Percentiles rank a stretch among this genome's conserved stretches.
Conservation (phyloP, 2,329 filamentous ascomycete species). For the Lecanicillium sp. region DNA sequence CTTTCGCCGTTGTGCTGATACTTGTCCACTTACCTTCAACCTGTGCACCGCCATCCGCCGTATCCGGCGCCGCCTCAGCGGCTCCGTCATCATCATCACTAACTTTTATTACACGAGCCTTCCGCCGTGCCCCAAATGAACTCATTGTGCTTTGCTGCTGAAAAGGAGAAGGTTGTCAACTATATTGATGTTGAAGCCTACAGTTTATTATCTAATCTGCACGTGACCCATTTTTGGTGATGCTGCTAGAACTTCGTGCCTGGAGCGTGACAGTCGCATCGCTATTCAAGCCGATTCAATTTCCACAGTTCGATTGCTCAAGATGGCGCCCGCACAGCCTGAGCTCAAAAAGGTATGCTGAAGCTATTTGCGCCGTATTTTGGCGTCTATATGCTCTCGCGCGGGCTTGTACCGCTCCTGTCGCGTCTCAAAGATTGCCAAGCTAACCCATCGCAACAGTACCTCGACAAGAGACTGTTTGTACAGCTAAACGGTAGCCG, state of each 20-base stretch:
- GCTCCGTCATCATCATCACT: slow-evolving; percentile 54
- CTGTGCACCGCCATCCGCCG: slow-evolving; percentile 17
- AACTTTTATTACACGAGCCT: slow-evolving; percentile 69
- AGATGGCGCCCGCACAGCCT: slow-evolving; percentile 97
- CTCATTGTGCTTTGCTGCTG: slow-evolving; percentile 34
- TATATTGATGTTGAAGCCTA: slow-evolving; percentile 1
- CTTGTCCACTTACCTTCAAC: slow-evolving; percentile 36
- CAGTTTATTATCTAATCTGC: slow-evolving; percentile 36
- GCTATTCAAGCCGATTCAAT: slow-evolving; percentile 8
- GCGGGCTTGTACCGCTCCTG: background rate
- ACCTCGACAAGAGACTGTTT: slow-evolving; percentile 98
- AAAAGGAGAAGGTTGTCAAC: background rate
- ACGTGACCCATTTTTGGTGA: slow-evolving; percentile 33
- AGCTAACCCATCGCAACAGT: slow-evolving; percentile 48
- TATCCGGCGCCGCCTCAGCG: slow-evolving; percentile 9
- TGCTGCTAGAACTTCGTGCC: slow-evolving; percentile 21
- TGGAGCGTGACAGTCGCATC: slow-evolving; percentile 8
- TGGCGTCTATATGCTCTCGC: background rate
- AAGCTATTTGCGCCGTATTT: background rate
- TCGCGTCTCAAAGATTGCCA: background rate
- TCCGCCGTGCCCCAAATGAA: slow-evolving; percentile 51
- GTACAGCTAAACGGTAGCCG: slow-evolving; percentile 96
- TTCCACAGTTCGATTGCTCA: slow-evolving; percentile 29
- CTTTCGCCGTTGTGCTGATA: slow-evolving; percentile 6
- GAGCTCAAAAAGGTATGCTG: slow-evolving; percentile 90